Evolutionary conservation across 768 basidiomycete species (phyloP).

Genomic region (Neoboletus brunneissimus): DNA sequence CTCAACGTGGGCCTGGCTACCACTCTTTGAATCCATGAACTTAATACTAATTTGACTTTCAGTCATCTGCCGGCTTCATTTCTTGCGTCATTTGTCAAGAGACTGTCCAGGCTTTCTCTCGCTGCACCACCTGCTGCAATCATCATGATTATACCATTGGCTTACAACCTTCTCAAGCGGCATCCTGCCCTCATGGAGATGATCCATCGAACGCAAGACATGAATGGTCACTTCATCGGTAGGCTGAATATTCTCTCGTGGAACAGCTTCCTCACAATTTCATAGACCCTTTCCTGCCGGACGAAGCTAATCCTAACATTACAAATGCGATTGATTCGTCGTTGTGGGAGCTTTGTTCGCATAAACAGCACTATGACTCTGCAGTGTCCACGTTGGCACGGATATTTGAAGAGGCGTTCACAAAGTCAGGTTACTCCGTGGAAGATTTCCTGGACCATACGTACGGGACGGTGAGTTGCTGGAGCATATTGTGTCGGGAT

Average conservation of each 20-base stretch:
- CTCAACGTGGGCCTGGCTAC: slow-evolving; percentile 68
- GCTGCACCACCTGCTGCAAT: slow-evolving; percentile 87
- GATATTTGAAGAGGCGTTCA: slow-evolving; percentile 89
- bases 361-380: slow-evolving; percentile 79
- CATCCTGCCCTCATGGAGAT: slow-evolving; percentile 92
- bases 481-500: not conserved
- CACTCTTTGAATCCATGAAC: not conserved
- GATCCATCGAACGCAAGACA: slow-evolving; percentile 68
- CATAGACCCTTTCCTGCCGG: slow-evolving; percentile 65
- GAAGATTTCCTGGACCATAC: slow-evolving; percentile 98
- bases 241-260: slow-evolving; percentile 1
- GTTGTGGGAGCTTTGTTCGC: slow-evolving; percentile 86
- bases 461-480: slow-evolving; percentile 65
- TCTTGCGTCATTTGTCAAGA: slow-evolving; percentile 94
- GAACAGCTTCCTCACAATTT: slow-evolving; percentile 1
- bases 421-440: slow-evolving; percentile 86
- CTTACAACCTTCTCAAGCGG: slow-evolving; percentile 89
- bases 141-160: slow-evolving; percentile 87
- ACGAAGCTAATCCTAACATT: slow-evolving; percentile 68
- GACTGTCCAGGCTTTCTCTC: slow-evolving; percentile 80
- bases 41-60: slow-evolving; percentile 7
- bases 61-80: slow-evolving; percentile 87
- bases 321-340: slow-evolving; percentile 85
- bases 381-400: slow-evolving; percentile 84
- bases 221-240: slow-evolving; percentile 37